These are phyloP conservation scores for Danielozyma ontarioensis DNA, from an alignment of 805 yeast species.

Conservation along the genomic window DNA sequence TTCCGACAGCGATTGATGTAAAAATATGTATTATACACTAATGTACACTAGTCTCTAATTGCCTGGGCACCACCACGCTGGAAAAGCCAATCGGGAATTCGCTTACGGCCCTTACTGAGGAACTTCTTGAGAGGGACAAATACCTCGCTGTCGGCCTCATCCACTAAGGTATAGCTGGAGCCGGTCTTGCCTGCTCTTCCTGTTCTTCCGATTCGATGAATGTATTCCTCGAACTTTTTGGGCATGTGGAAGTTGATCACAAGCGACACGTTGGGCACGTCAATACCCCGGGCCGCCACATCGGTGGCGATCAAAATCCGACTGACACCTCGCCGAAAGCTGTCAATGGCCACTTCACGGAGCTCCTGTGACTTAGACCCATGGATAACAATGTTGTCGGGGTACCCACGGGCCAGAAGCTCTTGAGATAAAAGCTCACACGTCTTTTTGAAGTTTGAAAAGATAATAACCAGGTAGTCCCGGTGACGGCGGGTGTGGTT, in stretches of 20 bases:
- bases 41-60: too few relatives aligned
- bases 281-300: constrained; percentile 94
- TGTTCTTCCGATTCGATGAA: constrained; percentile 93
- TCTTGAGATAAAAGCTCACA: constrained; percentile 64
- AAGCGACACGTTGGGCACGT: constrained; percentile 78
- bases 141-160: constrained; percentile 48
- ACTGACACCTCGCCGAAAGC: constrained; percentile 50
- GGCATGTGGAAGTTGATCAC: constrained; percentile 88
- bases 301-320: constrained; percentile 85
- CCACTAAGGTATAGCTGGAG: constrained; percentile 66
- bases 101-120: constrained; percentile 32
- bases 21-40: constrained; percentile 8
- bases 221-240: constrained; percentile 70
- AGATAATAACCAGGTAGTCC: constrained; percentile 54
- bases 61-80: constrained; percentile 10
- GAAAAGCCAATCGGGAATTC: constrained; percentile 23
- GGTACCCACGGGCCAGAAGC: constrained; percentile 36
- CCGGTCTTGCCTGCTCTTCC: constrained; percentile 92
- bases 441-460: constrained; percentile 69
- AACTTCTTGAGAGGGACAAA: constrained; percentile 48
- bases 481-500: constrained; percentile 36
- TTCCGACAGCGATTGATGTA: not conserved
- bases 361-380: constrained; percentile 84
- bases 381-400: constrained; percentile 60
- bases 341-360: constrained; percentile 70